Conservation (phyloP, 352 stramenopile species). For the Phytophthora boehmeriae region DNA sequence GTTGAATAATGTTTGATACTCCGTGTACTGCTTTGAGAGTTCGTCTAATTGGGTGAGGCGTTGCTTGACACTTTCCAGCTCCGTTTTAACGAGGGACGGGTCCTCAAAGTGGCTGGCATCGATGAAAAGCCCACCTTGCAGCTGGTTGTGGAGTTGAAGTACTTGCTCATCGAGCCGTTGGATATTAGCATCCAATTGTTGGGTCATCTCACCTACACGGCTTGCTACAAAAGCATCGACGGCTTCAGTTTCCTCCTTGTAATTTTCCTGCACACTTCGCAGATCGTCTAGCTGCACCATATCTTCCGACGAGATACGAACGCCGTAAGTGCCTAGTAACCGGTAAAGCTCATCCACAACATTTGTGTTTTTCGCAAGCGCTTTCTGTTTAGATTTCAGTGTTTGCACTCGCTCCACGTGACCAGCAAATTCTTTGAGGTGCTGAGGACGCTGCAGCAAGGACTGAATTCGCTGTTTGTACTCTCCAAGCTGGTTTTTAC, state of each 20-base stretch:
- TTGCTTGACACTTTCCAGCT: slow-evolving; percentile 84
- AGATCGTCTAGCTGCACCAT: slow-evolving; percentile 94
- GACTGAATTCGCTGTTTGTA: slow-evolving; percentile 91
- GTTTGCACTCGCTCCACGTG: slow-evolving; percentile 84
- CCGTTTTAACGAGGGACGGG: slow-evolving; percentile 71
- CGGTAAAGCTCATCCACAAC: slow-evolving; percentile 95
- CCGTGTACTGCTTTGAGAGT: slow-evolving; percentile 90
- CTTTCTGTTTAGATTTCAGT: slow-evolving; percentile 81
- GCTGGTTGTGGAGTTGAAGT: slow-evolving; percentile 77
- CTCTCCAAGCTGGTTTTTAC: slow-evolving; percentile 87
- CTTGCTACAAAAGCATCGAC: slow-evolving; percentile 87
- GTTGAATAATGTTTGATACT: slow-evolving; percentile 93
- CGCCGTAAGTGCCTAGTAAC: slow-evolving; percentile 89
- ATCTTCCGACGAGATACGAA: slow-evolving; percentile 92
- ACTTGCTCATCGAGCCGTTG: slow-evolving; percentile 92
- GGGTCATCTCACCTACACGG: slow-evolving; percentile 91
- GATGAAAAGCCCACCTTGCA: slow-evolving; percentile 89
- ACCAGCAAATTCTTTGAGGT: slow-evolving; percentile 92
- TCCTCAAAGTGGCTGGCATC: slow-evolving; percentile 90
- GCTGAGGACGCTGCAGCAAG: slow-evolving; percentile 81
- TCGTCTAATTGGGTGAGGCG: slow-evolving; percentile 88
- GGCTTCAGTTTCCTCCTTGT: slow-evolving; percentile 88
- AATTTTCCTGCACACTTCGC: slow-evolving; percentile 84
- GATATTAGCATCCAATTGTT: slow-evolving; percentile 93
- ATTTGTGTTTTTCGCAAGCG: slow-evolving; percentile 84